Evolutionary conservation across 805 yeast genomes (phyloP).

Genomic region (Lipomyces spencermartinsiae): DNA sequence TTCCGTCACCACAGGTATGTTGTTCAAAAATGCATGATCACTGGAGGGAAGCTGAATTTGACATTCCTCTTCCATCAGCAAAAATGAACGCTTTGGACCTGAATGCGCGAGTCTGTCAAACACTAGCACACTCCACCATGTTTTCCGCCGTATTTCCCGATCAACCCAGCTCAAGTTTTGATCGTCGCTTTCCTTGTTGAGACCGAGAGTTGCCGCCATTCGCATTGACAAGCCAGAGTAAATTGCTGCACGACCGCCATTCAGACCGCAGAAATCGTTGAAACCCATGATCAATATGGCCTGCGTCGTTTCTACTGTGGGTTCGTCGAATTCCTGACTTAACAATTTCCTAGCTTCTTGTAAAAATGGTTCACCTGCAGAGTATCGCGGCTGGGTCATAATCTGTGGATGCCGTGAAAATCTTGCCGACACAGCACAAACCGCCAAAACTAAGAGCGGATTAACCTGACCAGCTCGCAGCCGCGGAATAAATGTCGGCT

Average conservation of each 20-base stretch:
- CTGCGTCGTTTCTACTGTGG: conserved; percentile 46
- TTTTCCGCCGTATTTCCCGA: conserved; percentile 45
- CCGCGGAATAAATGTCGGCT: conserved; percentile 44
- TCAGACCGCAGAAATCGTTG: conserved; percentile 46
- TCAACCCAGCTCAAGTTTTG: conserved; percentile 45
- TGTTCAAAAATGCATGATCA: conserved; percentile 42
- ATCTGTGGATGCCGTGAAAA: conserved; percentile 47
- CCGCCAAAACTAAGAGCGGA: conserved; percentile 44
- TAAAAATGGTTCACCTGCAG: conserved; percentile 41
- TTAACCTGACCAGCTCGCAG: conserved; percentile 43
- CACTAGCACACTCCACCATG: conserved; percentile 48
- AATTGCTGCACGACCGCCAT: conserved; percentile 48
- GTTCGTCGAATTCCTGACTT: conserved; percentile 44
- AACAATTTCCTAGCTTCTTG: conserved; percentile 39
- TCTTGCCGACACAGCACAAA: conserved; percentile 48
- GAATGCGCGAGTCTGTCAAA: conserved; percentile 47
- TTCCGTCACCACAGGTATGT: conserved; percentile 42
- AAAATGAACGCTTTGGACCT: conserved; percentile 44
- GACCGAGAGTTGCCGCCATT: conserved; percentile 46
- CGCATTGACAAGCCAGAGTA: conserved; percentile 47
- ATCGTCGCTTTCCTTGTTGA: conserved; percentile 43
- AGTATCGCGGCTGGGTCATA: conserved; percentile 39
- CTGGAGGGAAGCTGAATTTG: conserved; percentile 44
- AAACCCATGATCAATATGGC: conserved; percentile 46
- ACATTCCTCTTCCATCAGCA: conserved; percentile 41